These are phyloP conservation scores for Colletotrichum cordylinicola DNA, from an alignment of 2,329 filamentous ascomycete species.

Conservation along the genomic window DNA sequence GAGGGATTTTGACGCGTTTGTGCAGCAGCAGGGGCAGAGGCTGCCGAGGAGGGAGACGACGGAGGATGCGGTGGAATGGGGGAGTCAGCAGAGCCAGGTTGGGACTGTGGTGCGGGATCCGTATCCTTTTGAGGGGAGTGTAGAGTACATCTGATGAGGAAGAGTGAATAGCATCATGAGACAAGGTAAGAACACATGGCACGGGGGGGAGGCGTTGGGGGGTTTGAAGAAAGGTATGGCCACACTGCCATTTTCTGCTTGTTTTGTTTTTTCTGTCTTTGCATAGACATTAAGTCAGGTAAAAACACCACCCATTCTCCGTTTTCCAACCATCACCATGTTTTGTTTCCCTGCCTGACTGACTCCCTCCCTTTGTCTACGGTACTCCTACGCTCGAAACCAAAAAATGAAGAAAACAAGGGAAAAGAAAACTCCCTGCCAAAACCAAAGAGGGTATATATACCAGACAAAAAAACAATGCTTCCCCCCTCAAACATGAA, in stretches of 20 bases:
- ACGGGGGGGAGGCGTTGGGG: neutral
- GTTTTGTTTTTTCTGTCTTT: neutral
- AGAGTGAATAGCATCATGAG: neutral
- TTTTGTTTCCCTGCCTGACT: neutral
- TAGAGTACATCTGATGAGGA: neutral
- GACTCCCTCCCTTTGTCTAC: neutral
- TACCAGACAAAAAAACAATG: neutral
- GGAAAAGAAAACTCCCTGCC: neutral
- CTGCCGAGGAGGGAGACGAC: neutral
- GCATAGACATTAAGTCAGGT: neutral
- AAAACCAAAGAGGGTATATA: slow-evolving; percentile 11
- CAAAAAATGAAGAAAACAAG: neutral
- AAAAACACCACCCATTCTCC: neutral
- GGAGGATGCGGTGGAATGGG: neutral
- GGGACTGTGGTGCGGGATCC: slow-evolving; percentile 1
- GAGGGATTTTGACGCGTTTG: neutral
- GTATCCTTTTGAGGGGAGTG: slow-evolving; percentile 3
- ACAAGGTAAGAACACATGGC: neutral
- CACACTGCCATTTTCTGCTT: neutral
- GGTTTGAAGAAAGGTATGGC: neutral
- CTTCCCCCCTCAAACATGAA: neutral
- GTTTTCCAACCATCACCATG: neutral
- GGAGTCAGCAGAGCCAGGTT: neutral
- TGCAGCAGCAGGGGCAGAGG: neutral
- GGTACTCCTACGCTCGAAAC: neutral